Evolutionary conservation across 805 yeast species (phyloP).

Genomic region (Vanderwaltozyma verrucispora): DNA sequence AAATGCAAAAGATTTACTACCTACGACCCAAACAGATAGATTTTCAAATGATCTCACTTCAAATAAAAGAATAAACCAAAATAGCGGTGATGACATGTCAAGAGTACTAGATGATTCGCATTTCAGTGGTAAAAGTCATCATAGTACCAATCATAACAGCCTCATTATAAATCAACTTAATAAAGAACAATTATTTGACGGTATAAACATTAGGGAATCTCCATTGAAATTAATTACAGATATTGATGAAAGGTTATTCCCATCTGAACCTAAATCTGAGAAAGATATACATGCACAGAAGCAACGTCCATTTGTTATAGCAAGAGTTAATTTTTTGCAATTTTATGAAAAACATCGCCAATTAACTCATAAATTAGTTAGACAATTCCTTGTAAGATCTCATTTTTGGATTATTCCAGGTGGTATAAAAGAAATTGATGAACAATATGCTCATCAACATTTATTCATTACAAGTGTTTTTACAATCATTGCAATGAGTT

Average conservation of each 20-base stretch:
- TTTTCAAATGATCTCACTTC: too few species aligned
- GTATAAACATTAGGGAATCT: constrained; percentile 22
- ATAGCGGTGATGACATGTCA: too few species aligned
- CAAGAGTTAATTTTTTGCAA: constrained; percentile 35
- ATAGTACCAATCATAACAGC: too few species aligned
- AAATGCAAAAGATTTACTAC: constrained; percentile 2
- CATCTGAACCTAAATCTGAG: constrained; percentile 21
- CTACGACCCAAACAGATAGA: neutral
- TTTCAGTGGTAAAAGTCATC: too few species aligned
- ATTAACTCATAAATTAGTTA: constrained; percentile 36
- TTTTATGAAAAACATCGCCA: constrained; percentile 36
- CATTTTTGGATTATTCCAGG: constrained; percentile 57
- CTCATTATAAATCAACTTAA: constrained; percentile 12
- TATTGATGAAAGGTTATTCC: constrained; percentile 32
- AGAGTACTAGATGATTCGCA: too few species aligned
- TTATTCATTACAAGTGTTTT: constrained; percentile 47
- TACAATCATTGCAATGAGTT: constrained; percentile 44
- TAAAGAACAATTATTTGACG: constrained; percentile 3
- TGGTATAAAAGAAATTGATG: constrained; percentile 39
- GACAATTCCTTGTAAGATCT: constrained; percentile 40
- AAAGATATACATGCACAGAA: constrained; percentile 22
- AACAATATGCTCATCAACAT: constrained; percentile 38
- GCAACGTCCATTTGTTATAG: constrained; percentile 29
- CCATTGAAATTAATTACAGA: constrained; percentile 31
- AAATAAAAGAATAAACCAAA: too few species aligned